phyloP scores from a whole-genome alignment of 495 filamentous ascomycete genomes.

The Neurospora africana region DNA sequence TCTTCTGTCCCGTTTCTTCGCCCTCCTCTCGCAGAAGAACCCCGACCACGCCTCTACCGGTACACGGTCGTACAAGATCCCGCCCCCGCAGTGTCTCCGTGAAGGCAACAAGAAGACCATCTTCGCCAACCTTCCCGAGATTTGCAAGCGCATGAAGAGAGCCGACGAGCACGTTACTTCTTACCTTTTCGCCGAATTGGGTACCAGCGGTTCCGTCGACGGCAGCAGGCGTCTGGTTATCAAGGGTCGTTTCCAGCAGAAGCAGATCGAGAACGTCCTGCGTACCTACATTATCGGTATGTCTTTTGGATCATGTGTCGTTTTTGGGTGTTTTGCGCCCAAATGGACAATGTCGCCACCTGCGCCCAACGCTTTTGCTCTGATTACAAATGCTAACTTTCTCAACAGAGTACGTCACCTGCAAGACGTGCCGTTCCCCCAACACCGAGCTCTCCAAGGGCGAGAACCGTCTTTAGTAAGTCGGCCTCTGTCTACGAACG shows the following conservation, averaged over 20 bases:
- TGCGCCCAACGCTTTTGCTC: not conserved
- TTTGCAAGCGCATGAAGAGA: conserved; percentile 76
- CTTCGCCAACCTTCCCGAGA: conserved; percentile 77
- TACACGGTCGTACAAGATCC: conserved; percentile 93
- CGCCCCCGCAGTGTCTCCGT: conserved; percentile 94
- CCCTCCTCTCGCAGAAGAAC: conserved; percentile 81
- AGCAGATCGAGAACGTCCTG: conserved; percentile 92
- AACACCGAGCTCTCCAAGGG: conserved; percentile 97
- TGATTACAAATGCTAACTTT: conserved; percentile 4
- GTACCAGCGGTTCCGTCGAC: conserved; percentile 89
- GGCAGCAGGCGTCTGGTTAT: conserved; percentile 89
- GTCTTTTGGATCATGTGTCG: conserved; percentile 16
- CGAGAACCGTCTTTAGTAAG: conserved; percentile 71
- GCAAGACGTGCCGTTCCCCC: conserved; percentile 90
- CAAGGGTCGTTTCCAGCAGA: conserved; percentile 97
- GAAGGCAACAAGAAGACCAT: conserved; percentile 99
- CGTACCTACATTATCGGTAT: conserved; percentile 75
- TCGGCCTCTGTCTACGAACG: conserved; percentile 50
- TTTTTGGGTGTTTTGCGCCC: not conserved
- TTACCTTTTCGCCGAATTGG: conserved; percentile 95
- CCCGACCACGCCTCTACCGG: conserved; percentile 84
- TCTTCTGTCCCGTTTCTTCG: conserved; percentile 84
- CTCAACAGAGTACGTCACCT: conserved; percentile 85
- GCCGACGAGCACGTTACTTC: conserved; percentile 93
- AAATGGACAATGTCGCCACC: not conserved